Base-by-base conservation (phyloP, 257 asterid species). In the Nicotiana otophora region DNA sequence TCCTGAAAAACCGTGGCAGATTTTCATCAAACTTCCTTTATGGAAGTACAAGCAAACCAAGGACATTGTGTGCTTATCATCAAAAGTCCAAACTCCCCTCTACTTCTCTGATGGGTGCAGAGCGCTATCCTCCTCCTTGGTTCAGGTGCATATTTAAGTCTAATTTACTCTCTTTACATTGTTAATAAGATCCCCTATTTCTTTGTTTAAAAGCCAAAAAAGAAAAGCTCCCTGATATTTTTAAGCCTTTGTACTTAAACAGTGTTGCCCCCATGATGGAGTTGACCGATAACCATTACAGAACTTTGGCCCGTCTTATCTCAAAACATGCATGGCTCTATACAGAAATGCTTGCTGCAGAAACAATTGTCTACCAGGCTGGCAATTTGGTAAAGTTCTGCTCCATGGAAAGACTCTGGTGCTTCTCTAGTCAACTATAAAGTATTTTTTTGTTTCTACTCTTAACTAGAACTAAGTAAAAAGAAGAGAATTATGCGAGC, bases 251-350 rank as follows among this genome's bases (percentile, higher is more conserved):
- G 74, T 62, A 23, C 39, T 42, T 19, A 0, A 42, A 80, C 92
- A 95, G 99, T 88, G 87, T 95, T 84, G 99, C 98, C 62, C 99
- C 98, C 26, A 95, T 95, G 99, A 95, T 95, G 99, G 99, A 95
- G 1, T 92, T 85, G 91, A 94, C 99, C 3, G 95, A 96, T 89
- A 96, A 90, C 85, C 94, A 94, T 81, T 96, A 83, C 83, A 91
- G 99, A 83, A 96, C 99, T 85, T 84, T 96, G 92, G 98, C 97
- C 66, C 96, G 99, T 42, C 85, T 96, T 85, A 88, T 96, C 81
- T 84, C 98, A 14, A 94, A 92, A 86, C 93, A 86, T 83, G 95
- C 98, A 77, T 94, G 98, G 99, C 89, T 94, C 63, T 96, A 96
- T 84, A 90, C 98, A 2, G 98, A 96, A 91, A 96, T 96, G 99